A percentile compares a stretch with the other conserved stretches of the same genome.
These are phyloP conservation scores for Anisodus acutangulus DNA, from an alignment of 257 asterid genomes.

Conservation along the genomic window DNA sequence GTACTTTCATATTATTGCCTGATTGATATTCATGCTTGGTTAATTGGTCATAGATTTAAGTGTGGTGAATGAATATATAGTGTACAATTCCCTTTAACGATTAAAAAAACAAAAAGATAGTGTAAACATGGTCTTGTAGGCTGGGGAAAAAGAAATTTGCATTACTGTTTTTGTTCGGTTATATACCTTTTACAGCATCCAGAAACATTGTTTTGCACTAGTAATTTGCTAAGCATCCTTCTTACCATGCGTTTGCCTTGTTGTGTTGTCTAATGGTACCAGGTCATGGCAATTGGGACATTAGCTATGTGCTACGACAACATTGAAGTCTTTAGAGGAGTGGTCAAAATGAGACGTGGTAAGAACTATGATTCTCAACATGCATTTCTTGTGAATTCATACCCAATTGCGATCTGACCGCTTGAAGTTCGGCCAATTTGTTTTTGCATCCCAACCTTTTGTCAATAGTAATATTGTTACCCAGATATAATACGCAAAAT, in stretches of 20 bases:
- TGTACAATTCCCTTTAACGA: background rate
- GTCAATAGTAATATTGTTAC: background rate
- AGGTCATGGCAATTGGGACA: constrained; percentile 99
- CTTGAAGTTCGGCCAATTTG: background rate
- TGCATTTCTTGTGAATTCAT: constrained; percentile 24
- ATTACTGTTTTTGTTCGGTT: background rate
- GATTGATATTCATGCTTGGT: constrained; percentile 4
- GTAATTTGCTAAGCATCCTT: constrained; percentile 18
- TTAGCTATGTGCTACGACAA: constrained; percentile 93
- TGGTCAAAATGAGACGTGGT: constrained; percentile 98
- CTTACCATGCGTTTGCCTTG: constrained; percentile 3
- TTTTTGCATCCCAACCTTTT: background rate
- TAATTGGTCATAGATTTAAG: constrained; percentile 21
- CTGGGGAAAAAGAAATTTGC: background rate
- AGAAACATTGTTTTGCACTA: background rate
- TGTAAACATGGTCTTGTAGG: background rate
- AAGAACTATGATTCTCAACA: constrained; percentile 41
- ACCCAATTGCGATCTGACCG: background rate
- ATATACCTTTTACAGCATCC: background rate
- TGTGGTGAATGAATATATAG: background rate
- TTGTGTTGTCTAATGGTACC: constrained; percentile 35
- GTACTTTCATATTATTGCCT: background rate
- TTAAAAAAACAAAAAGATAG: background rate
- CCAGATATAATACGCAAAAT: background rate
- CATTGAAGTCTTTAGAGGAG: constrained; percentile 87